Evolutionary conservation across 495 filamentous ascomycete species (phyloP), one percentile per base, ranked within the genome.

Genomic region (Penicillium pancosmium): DNA sequence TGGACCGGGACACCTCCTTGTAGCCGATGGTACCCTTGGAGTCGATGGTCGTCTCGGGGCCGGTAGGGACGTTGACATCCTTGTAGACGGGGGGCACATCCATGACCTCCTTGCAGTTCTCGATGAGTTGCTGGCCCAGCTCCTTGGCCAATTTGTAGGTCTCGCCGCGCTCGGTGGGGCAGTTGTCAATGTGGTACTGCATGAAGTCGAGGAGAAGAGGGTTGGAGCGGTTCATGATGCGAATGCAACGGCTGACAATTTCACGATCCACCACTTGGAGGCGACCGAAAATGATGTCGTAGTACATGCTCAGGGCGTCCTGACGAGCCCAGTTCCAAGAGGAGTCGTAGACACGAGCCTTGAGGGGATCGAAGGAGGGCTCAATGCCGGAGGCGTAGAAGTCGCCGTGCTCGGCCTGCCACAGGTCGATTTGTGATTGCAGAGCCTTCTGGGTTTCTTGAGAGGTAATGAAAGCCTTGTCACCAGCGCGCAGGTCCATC

Each of bases 141-240:
- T 93, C 86, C 81, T 99, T 96, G 53, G 95, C 94, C 16, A 99
- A 86, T 74, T 93, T 79, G 78, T 99, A 99, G 13, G 95, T 99
- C 74, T 99, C 94, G 51, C 94, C 94, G 15, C 92, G 88, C 62
- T 98, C 92, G 1, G 94, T 92, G 6, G 94, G 94, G 78, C 94
- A 98, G 78, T 97, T 92, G 68, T 99, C 95, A 72, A 99, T 98
- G 79, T 99, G 94, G 64, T 99, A 97, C 65, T 98, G 95, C 94
- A 99, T 99, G 77, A 97, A 98, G 62, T 99, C 93, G 47, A 99
- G 83, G 10, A 99, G 86, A 18, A 88, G 85, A 2, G 94, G 95
- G 67, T 97, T 99, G 23, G 94, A 96, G 27, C 93, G 89, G 79
- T 97, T 99, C 94, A 99, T 99, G 77, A 99, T 92, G 56, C 89